phyloP scores from a whole-genome alignment of 2,329 filamentous ascomycete genomes.

The Sclerotiophoma versabilis region DNA sequence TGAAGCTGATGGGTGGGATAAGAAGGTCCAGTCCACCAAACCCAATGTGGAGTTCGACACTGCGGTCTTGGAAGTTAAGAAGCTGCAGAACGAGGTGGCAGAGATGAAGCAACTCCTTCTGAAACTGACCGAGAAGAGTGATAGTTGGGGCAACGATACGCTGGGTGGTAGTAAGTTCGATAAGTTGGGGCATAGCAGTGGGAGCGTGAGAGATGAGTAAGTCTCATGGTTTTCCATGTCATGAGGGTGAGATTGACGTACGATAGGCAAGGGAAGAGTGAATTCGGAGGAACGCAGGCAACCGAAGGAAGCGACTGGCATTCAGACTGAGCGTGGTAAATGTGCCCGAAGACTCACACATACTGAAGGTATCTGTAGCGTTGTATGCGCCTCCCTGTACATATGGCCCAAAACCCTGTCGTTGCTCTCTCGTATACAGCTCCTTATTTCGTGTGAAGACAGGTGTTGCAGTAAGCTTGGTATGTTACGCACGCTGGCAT shows the following conservation, averaged over 20 bases:
- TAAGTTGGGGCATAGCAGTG: slow-evolving; percentile 29
- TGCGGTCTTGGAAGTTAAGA: slow-evolving; percentile 69
- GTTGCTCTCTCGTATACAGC: too few relatives aligned
- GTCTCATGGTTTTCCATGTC: background rate
- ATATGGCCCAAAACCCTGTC: too few relatives aligned
- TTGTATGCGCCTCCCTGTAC: too few relatives aligned
- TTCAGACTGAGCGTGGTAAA: background rate
- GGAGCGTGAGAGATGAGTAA: slow-evolving; percentile 35
- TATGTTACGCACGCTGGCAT: too few relatives aligned
- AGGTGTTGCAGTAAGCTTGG: too few relatives aligned
- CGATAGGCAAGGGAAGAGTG: slow-evolving; percentile 17
- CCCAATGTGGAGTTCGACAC: slow-evolving; percentile 84
- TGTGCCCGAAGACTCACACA: background rate
- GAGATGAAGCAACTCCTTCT: slow-evolving; percentile 54
- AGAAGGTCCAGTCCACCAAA: slow-evolving; percentile 76
- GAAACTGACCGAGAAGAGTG: slow-evolving; percentile 33
- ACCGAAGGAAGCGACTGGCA: slow-evolving; percentile 29
- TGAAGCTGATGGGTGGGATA: slow-evolving; percentile 83
- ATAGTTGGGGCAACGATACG: slow-evolving; percentile 41
- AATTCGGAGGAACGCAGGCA: slow-evolving; percentile 32
- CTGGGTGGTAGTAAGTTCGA: slow-evolving; percentile 38
- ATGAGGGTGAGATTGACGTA: background rate
- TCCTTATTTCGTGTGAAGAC: too few relatives aligned
- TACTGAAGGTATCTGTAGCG: background rate
- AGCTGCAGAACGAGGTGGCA: slow-evolving; percentile 53